Evolutionary conservation across 2,329 filamentous ascomycete species (phyloP).

Genomic region (Penicillium thymicola): DNA sequence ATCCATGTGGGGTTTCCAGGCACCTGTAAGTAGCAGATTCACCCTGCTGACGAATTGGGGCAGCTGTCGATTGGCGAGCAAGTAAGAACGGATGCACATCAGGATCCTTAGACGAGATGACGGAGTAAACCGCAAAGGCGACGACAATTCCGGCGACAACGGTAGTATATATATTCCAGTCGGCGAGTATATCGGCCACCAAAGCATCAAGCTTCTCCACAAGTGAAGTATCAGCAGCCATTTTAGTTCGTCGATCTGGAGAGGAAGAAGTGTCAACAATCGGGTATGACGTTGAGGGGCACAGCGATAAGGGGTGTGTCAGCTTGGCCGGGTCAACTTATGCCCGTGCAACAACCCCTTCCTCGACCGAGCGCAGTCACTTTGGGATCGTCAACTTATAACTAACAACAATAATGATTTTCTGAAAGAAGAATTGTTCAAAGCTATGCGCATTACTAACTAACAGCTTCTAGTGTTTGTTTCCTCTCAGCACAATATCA

Average conservation of each 20-base stretch:
- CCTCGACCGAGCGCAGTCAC: slow-evolving; percentile 2
- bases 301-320: slow-evolving; percentile 2
- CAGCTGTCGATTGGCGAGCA: slow-evolving; percentile 74
- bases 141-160: slow-evolving; percentile 65
- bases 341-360: slow-evolving; percentile 16
- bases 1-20: slow-evolving; percentile 80
- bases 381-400: neutral
- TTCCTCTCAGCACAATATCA: neutral
- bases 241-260: slow-evolving; percentile 19
- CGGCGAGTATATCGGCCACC: slow-evolving; percentile 65
- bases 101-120: slow-evolving; percentile 71
- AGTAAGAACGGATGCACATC: slow-evolving; percentile 91
- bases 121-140: slow-evolving; percentile 65
- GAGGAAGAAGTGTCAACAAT: slow-evolving; percentile 9
- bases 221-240: slow-evolving; percentile 49
- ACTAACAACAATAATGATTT: slow-evolving; percentile 11
- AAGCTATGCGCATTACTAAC: neutral
- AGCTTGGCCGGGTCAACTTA: slow-evolving; percentile 19
- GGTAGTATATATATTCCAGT: slow-evolving; percentile 82
- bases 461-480: neutral
- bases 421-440: neutral
- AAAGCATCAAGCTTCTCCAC: slow-evolving; percentile 68
- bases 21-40: slow-evolving; percentile 84
- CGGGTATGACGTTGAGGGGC: slow-evolving; percentile 23
- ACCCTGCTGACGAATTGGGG: slow-evolving; percentile 74